Base-by-base conservation (phyloP, 768 basidiomycete species). In the Lactarius sp. region DNA sequence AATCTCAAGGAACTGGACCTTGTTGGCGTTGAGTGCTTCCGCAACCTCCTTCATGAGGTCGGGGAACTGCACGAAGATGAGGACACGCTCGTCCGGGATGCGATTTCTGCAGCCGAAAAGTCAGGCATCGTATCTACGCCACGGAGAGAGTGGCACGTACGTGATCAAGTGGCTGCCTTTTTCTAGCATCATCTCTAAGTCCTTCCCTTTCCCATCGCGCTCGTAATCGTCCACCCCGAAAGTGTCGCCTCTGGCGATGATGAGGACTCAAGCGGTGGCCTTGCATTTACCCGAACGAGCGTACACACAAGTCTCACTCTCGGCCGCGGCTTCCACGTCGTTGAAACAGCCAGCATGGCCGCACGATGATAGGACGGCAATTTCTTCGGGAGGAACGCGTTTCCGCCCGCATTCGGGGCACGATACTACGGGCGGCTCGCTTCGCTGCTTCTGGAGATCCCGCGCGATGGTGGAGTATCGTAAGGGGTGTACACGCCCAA, bases 61-160 rank as follows among this genome's bases (percentile, higher is more conserved):
- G 6, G 85, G 87, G 80, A 95, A 98, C 71, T 98, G 95, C 18
- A 96, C 90, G 75, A 98, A 97, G 65, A 98, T 83, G 50, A 98
- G 83, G 18, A 94, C 83, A 8, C 92, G 86, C 69, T 97, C 92
- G 20, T 86, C 78, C 10, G 88, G 85, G 52, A 94, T 81, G 47
- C 78, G 76, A 60, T 83, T 83, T 71, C 89, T 92, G 70, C 27
- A 56, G 60, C 49, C 14, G 1, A 52, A 59, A 6, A 52, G 58
- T 44, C 22, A 8, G 13, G 46, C 57, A 18, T 2, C 5, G n/a
- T n/a, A 60, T 18, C 20, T 5, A 27, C 39, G 42, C 49, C 20
- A 13, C 18, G 10, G 27, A 20, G 34, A 56, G 33, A 75, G 80
- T 61, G 33, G 16, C 5, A 73, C 78, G 56, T 72, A 92, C 92